A percentile compares a stretch with the other conserved stretches of the same genome.
These are phyloP conservation scores for Picea abies DNA, from an alignment of 83 land plant genomes.

Conservation along the genomic window DNA sequence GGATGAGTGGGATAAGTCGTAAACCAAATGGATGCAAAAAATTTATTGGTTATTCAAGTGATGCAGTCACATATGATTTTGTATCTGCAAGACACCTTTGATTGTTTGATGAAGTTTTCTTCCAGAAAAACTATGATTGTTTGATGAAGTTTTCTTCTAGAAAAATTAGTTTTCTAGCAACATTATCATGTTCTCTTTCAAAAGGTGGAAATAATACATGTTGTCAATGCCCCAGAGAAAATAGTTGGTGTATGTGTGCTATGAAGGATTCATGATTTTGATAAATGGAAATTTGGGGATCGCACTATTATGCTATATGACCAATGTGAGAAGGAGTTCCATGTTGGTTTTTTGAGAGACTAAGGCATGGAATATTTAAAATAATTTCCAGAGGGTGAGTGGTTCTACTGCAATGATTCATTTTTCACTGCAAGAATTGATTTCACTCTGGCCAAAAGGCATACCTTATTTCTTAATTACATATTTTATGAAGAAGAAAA, in stretches of 20 bases:
- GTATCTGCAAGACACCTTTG: no score
- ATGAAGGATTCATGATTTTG: slow-evolving; percentile 76
- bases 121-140: no score
- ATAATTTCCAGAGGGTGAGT: slow-evolving; percentile 89
- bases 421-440: slow-evolving; percentile 49
- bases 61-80: no score
- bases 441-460: slow-evolving; percentile 51
- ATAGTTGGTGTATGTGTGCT: slow-evolving; percentile 56
- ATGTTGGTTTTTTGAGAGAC: slow-evolving; percentile 88
- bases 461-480: slow-evolving; percentile 43
- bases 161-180: no score
- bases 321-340: slow-evolving; percentile 94
- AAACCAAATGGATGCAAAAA: no score
- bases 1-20: no score
- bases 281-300: slow-evolving; percentile 76
- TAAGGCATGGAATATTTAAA: slow-evolving; percentile 73
- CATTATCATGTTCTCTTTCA: no score
- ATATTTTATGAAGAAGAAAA: slow-evolving; percentile 40
- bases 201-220: slow-evolving; percentile 27
- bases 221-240: slow-evolving; percentile 49
- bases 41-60: no score
- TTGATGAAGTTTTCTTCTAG: no score
- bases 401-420: slow-evolving; percentile 85
- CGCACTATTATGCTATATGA: slow-evolving; percentile 90
- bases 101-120: no score